Base-by-base conservation (phyloP, 805 yeast species). In the Pachysolen tannophilus region DNA sequence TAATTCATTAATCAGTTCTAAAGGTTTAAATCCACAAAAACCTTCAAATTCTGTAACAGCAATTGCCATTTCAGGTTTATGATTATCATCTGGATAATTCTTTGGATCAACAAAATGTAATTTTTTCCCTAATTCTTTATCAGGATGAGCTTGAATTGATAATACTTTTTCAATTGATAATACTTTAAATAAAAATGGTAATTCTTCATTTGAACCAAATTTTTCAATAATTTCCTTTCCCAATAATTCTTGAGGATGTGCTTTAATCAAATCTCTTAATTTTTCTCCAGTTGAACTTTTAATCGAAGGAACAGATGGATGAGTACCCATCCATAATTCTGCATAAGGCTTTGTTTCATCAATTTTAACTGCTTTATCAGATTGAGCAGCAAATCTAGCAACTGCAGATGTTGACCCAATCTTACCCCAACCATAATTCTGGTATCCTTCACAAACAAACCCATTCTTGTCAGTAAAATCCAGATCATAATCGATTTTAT, bases 41-140 rank as follows among this genome's bases (percentile, higher is more conserved):
- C 97, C 97, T 65, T 92, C 97, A 50, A 92, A 92, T 41, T 76
- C 84, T 16, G 97, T 88, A 35, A 92, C 78, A 7, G 98, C 98
- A 52, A 92, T 76, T 33, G 98, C 97, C 98, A 92, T 92, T 61
- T 92, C 98, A n/a, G 98, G 98, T 67, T 92, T 92, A 63, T 92
- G 98, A 66, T 92, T 92, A 57, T 81, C 94, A 63, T 92, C 98
- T 3, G 97, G 97, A 58, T 92, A 92, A 63, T 92, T 83, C 50
- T 78, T 76, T 38, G 98, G 97, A 62, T 92, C 97, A 20, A 67
- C 61, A 13, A 71, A 70, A 52, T 82, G 95, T 49, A 92, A 69
- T 43, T 75, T 74, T 31, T 70, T 75, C 26, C 82, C 98, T 39
- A 92, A 67, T 10, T 67, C 56, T 65, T 92, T 92, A 63, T 92